phyloP scores from a whole-genome alignment of 1,139 yeast genomes.

The Diutina mesorugosa region DNA sequence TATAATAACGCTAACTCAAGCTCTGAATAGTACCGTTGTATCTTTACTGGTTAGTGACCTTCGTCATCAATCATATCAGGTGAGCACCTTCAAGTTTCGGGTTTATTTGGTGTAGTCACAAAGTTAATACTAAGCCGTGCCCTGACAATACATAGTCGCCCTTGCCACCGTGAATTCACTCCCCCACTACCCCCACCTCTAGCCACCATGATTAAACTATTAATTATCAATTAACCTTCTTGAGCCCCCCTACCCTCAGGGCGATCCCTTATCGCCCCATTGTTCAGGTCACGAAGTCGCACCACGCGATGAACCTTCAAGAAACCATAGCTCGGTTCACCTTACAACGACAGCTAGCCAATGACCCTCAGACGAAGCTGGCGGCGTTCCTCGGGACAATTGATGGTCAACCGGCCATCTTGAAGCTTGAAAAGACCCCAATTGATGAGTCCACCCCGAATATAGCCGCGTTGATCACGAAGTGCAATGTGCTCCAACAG shows the following conservation, averaged over 20 bases:
- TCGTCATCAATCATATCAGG: too few relatives aligned
- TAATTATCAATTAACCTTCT: too few relatives aligned
- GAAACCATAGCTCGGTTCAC: neutral
- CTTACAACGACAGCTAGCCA: slow-evolving; percentile 21
- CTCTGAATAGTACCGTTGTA: too few relatives aligned
- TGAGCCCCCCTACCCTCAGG: neutral
- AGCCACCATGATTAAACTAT: too few relatives aligned
- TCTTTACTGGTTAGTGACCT: too few relatives aligned
- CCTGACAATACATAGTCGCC: too few relatives aligned
- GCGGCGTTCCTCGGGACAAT: slow-evolving; percentile 58
- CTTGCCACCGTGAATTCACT: too few relatives aligned
- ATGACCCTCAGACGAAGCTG: slow-evolving; percentile 55
- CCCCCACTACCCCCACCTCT: too few relatives aligned
- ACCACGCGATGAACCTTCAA: neutral
- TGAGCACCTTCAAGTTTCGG: too few relatives aligned
- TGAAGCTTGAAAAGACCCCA: slow-evolving; percentile 61
- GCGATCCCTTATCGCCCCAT: neutral
- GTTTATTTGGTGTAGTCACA: too few relatives aligned
- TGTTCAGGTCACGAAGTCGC: neutral
- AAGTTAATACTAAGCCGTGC: too few relatives aligned
- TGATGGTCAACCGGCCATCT: slow-evolving; percentile 46
- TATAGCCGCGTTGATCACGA: slow-evolving; percentile 14
- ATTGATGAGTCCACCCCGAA: slow-evolving; percentile 10
- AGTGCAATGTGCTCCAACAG: slow-evolving; percentile 35
- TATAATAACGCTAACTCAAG: too few relatives aligned